phyloP scores from a whole-genome alignment of 371 early-diverging fungal species.

The Sanchytrium tribonematis region DNA sequence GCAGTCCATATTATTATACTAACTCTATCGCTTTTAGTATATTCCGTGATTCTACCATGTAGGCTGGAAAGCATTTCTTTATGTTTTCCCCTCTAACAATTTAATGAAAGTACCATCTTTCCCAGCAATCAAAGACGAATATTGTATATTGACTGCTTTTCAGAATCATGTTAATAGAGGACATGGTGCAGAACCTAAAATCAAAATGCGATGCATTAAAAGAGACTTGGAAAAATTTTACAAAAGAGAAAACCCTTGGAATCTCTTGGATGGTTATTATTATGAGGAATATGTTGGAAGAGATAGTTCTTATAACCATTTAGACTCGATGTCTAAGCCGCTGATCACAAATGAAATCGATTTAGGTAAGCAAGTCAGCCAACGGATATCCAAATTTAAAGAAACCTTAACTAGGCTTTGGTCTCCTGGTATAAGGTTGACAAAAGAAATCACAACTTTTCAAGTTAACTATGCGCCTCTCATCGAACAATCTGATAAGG shows the following conservation, averaged over 20 bases:
- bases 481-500: not conserved
- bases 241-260: not conserved
- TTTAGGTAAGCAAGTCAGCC: not conserved
- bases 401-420: not conserved
- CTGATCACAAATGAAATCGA: not conserved
- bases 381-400: not conserved
- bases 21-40: not conserved
- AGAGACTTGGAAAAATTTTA: not conserved
- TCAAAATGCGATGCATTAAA: not conserved
- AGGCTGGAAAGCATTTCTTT: not conserved
- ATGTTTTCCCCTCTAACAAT: not conserved
- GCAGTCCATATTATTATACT: not conserved
- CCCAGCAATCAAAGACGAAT: not conserved
- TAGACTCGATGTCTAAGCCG: not conserved
- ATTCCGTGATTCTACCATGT: not conserved
- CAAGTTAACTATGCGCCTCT: not conserved
- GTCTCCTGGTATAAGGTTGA: not conserved
- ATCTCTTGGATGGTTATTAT: not conserved
- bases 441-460: not conserved
- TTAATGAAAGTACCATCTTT: not conserved
- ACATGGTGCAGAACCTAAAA: not conserved
- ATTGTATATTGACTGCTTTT: not conserved
- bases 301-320: not conserved
- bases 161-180: not conserved
- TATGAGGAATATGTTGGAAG: not conserved